A percentile compares a stretch with the other conserved stretches of the same genome.
Evolutionary conservation across 2,329 filamentous ascomycete species (phyloP).

Genomic region (Aspergillus ruber): DNA sequence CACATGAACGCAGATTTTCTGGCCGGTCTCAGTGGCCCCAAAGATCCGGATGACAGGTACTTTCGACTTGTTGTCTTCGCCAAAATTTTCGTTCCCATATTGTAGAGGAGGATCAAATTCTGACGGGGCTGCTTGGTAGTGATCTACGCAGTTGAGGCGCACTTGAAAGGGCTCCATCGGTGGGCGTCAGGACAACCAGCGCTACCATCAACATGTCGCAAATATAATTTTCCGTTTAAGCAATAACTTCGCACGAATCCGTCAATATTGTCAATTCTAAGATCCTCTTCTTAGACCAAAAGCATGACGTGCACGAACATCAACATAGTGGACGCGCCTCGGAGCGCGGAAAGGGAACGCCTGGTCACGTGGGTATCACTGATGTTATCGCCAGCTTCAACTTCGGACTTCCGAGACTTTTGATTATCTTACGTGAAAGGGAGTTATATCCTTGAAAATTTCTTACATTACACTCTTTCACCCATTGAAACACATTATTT

Average conservation of each 20-base stretch:
- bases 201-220: slow-evolving; percentile 20
- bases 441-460: neutral
- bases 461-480: too few species aligned
- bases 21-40: slow-evolving; percentile 85
- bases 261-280: neutral
- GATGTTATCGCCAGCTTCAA: slow-evolving; percentile 4
- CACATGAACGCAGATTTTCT: slow-evolving; percentile 92
- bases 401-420: neutral
- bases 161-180: slow-evolving; percentile 75
- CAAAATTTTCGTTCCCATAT: slow-evolving; percentile 54
- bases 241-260: neutral
- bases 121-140: slow-evolving; percentile 77
- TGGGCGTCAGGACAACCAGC: slow-evolving; percentile 11
- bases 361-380: slow-evolving; percentile 20
- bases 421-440: neutral
- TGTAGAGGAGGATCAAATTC: slow-evolving; percentile 74
- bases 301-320: slow-evolving; percentile 7
- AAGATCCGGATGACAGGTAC: slow-evolving; percentile 87
- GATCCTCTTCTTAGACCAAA: slow-evolving; percentile 1
- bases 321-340: slow-evolving; percentile 9
- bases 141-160: slow-evolving; percentile 90
- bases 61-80: slow-evolving; percentile 59
- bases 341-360: slow-evolving; percentile 19
- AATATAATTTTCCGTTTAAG: slow-evolving; percentile 3
- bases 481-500: neutral